Evolutionary conservation across 106 monocot species (phyloP).

Genomic region (Apostasia ramifera): DNA sequence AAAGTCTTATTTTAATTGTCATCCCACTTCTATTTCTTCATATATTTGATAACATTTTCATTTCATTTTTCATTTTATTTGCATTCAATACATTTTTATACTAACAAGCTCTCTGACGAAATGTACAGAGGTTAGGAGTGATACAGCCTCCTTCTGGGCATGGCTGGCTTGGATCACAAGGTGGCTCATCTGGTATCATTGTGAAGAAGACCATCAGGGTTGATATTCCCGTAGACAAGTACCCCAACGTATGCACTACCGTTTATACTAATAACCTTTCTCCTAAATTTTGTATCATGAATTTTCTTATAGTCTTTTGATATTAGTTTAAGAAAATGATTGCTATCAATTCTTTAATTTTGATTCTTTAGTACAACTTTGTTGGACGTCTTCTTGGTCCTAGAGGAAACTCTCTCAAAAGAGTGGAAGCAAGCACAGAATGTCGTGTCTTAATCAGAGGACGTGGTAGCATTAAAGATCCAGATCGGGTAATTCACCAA

Average conservation of each 20-base stretch:
- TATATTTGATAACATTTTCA: not conserved
- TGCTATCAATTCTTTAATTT: conserved; percentile 10
- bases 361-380: conserved; percentile 68
- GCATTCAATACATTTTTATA: not conserved
- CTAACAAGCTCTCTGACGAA: not conserved
- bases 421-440: conserved; percentile 79
- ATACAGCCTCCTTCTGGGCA: conserved; percentile 50
- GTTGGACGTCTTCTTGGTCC: conserved; percentile 92
- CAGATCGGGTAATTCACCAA: conserved; percentile 41
- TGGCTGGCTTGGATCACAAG: conserved; percentile 77
- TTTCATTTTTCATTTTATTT: not conserved
- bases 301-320: not conserved
- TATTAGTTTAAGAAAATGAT: not conserved
- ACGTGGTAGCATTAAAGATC: conserved; percentile 89
- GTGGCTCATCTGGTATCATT: conserved; percentile 67
- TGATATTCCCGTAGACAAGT: conserved; percentile 87
- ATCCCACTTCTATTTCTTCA: not conserved
- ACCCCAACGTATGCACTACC: conserved; percentile 66
- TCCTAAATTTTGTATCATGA: not conserved
- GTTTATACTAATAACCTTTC: not conserved
- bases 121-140: conserved; percentile 48
- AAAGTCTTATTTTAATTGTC: not conserved
- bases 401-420: conserved; percentile 82
- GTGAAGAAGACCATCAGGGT: conserved; percentile 92
- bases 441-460: conserved; percentile 91